Percentiles rank a stretch among this genome's conserved stretches.
Evolutionary conservation across 169 alveolate species (phyloP).

Genomic region (Cryptosporidium felis): DNA sequence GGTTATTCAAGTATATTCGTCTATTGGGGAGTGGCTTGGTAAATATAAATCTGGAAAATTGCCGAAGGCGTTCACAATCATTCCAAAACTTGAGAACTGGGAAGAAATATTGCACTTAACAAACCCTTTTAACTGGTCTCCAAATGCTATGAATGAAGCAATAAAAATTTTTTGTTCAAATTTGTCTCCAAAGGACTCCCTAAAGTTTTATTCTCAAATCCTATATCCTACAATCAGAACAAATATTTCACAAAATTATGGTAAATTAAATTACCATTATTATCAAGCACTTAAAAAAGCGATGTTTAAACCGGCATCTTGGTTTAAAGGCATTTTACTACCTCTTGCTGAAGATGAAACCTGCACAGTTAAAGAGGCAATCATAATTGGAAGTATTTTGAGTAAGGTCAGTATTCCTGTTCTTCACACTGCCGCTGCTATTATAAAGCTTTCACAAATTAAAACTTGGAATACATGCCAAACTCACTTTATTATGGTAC

Average conservation of each 20-base stretch:
- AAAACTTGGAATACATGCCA: constrained; percentile 87
- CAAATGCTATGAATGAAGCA: constrained; percentile 92
- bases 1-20: constrained; percentile 59
- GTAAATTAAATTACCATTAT: constrained; percentile 90
- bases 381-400: constrained; percentile 92
- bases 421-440: constrained; percentile 91
- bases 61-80: constrained; percentile 92
- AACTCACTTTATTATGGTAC: constrained; percentile 88
- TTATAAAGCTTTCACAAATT: constrained; percentile 87
- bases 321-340: constrained; percentile 93
- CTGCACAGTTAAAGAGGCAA: constrained; percentile 92
- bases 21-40: constrained; percentile 83
- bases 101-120: constrained; percentile 89
- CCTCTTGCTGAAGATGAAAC: constrained; percentile 89
- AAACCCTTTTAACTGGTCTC: constrained; percentile 93
- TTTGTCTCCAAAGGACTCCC: constrained; percentile 81
- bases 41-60: constrained; percentile 91
- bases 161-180: constrained; percentile 89
- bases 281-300: constrained; percentile 93
- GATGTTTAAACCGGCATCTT: constrained; percentile 94
- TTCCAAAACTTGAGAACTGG: constrained; percentile 93
- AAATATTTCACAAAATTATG: constrained; percentile 84
- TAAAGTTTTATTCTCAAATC: constrained; percentile 80
- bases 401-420: constrained; percentile 90
- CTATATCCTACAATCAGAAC: constrained; percentile 87